These are phyloP conservation scores for Nicotiana benthamiana DNA, from an alignment of 257 asterid species.

Conservation along the genomic window DNA sequence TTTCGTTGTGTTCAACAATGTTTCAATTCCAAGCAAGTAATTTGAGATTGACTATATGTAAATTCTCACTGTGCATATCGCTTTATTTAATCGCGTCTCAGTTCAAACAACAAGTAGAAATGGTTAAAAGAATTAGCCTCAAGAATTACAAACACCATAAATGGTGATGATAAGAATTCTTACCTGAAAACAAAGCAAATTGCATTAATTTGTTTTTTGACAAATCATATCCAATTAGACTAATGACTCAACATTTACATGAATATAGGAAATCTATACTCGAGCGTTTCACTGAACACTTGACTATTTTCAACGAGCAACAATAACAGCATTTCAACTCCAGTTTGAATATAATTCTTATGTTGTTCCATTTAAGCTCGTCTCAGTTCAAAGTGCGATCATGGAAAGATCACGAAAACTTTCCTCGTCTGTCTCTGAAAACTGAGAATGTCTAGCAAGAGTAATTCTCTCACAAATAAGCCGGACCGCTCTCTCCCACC, in stretches of 20 bases:
- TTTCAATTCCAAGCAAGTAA: no score
- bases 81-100: no score
- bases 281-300: background rate
- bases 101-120: background rate
- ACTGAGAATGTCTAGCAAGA: conserved; percentile 7
- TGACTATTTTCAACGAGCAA: background rate
- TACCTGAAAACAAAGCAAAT: background rate
- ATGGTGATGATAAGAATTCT: background rate
- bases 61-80: background rate
- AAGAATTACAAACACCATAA: background rate
- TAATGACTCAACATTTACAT: background rate
- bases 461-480: background rate
- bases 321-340: background rate
- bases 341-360: background rate
- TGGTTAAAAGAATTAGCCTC: background rate
- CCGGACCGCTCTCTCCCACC: conserved; percentile 9
- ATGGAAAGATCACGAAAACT: conserved; percentile 9
- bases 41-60: no score
- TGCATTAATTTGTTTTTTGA: background rate
- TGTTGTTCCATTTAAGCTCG: background rate
- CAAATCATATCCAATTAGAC: background rate
- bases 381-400: conserved; percentile 8
- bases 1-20: no score
- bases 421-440: background rate
- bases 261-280: background rate